Evolutionary conservation across 345 rosid species (phyloP), one percentile per base, ranked within the genome.

Genomic region (Combretum micranthum): DNA sequence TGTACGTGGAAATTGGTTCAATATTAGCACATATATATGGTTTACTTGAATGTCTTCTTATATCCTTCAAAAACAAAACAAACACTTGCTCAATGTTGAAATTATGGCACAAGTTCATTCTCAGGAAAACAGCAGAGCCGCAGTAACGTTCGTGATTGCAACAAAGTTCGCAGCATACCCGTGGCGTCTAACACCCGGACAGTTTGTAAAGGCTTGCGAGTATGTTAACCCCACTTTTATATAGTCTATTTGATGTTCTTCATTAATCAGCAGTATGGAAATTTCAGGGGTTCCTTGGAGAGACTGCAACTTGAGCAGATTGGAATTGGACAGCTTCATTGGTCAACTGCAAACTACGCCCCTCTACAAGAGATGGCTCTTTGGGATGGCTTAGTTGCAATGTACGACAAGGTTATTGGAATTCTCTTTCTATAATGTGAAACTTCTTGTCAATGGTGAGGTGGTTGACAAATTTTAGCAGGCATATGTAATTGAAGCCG

Each of bases 111-210:
- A 46, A 26, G 22, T 68, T 13, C n/a, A 16, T 67, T 72, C 22
- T 72, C 73, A 85, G 96, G 73, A 12, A 19, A 55, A 21, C 72
- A 68, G 56, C 65, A 45, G 64, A 59, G 55, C 15, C 71, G 57
- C 52, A 81, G 77, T 42, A 83, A 84, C 47, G 70, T 86, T 48
- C n/a, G 93, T 92, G 65, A 77, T 92, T 47, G 91, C 98, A 39
- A 84, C 95, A 13, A 88, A 92, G 77, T 92, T 92, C 69, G 98
- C 96, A n/a, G 93, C 96, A 50, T 88, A 92, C 69, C 93, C 96
- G 47, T 92, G 93, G 98, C 77, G 98, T 44, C 71, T 88, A 58
- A 86, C 98, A 13, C 80, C 96, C 0, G 85, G 91, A 53, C 98
- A 84, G 75, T 88, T 92, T 60, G 96, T 86, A 19, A 75, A 86